Evolutionary conservation across 2,329 filamentous ascomycete genomes (phyloP).

Genomic region (Xylariales sp.): DNA sequence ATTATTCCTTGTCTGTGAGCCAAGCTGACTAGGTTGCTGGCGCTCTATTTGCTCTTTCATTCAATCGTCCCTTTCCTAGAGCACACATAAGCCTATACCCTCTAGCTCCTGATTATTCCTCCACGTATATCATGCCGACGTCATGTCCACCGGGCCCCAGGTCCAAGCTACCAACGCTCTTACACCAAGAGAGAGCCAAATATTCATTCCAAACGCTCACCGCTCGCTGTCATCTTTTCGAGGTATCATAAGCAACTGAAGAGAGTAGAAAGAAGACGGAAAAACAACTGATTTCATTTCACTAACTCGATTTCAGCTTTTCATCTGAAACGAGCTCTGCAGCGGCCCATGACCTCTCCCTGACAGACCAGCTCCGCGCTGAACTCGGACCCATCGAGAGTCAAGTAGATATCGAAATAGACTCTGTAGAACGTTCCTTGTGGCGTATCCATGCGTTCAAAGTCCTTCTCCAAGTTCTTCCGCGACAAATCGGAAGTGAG

Average conservation of each 20-base stretch:
- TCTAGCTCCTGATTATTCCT: too few species aligned
- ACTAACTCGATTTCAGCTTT: slow-evolving; percentile 10
- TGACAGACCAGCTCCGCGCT: slow-evolving; percentile 98
- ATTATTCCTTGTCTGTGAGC: too few species aligned
- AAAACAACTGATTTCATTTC: slow-evolving; percentile 2
- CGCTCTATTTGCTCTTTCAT: too few species aligned
- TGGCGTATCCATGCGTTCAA: slow-evolving; percentile 97
- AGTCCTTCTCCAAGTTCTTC: slow-evolving; percentile 98
- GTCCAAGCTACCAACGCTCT: too few species aligned
- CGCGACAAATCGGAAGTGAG: slow-evolving; percentile 93
- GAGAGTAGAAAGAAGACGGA: slow-evolving; percentile 7
- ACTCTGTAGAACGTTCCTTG: slow-evolving; percentile 93
- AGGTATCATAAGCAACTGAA: slow-evolving; percentile 12
- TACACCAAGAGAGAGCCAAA: too few species aligned
- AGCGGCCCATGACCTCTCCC: slow-evolving; percentile 97
- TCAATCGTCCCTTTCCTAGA: too few species aligned
- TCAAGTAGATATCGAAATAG: slow-evolving; percentile 79
- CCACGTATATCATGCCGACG: too few species aligned
- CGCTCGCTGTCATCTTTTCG: too few species aligned
- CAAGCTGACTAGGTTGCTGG: too few species aligned
- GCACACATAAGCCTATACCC: too few species aligned
- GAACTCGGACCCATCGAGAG: slow-evolving; percentile 94
- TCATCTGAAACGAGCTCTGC: slow-evolving; percentile 80
- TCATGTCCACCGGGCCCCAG: too few species aligned
- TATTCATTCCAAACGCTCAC: too few species aligned